Percentiles rank a stretch among this genome's conserved stretches.
Evolutionary conservation across 805 yeast species (phyloP).

Genomic region (Zygoascus flipseniorum): DNA sequence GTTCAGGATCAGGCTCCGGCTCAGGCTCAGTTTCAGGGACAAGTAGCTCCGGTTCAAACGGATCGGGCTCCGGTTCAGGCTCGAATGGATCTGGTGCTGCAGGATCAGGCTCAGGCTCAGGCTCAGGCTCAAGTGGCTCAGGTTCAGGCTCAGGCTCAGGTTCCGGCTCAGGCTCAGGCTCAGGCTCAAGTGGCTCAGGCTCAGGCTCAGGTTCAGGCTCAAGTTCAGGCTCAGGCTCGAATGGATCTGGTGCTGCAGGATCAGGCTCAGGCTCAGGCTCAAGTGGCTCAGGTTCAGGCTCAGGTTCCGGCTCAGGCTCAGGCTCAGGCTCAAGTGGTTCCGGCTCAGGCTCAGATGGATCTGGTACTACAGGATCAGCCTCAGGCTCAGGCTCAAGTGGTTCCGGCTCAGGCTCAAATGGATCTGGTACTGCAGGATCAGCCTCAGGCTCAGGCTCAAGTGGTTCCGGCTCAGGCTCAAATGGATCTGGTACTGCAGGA

Average conservation of each 20-base stretch:
- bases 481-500: constrained; percentile 4
- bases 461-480: constrained; percentile 6
- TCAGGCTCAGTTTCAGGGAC: background rate
- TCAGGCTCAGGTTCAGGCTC: constrained; percentile 10
- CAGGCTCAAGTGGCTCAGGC: constrained; percentile 5
- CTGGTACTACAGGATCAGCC: constrained; percentile 4
- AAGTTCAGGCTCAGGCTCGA: constrained; percentile 1
- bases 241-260: constrained; percentile 3
- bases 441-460: constrained; percentile 5
- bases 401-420: constrained; percentile 1
- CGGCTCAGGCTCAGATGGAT: background rate
- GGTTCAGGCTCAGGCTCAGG: constrained; percentile 3
- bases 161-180: constrained; percentile 3
- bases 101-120: constrained; percentile 8
- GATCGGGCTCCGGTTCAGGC: background rate
- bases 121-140: constrained; percentile 6
- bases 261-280: constrained; percentile 5
- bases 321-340: no score
- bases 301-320: constrained; percentile 6
- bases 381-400: no score
- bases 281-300: constrained; percentile 6
- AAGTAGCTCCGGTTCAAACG: background rate
- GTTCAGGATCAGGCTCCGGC: background rate
- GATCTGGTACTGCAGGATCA: constrained; percentile 1
- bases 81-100: constrained; percentile 1